Evolutionary conservation across 306 rosid species (phyloP).

Genomic region (Dalbergia cultrata): DNA sequence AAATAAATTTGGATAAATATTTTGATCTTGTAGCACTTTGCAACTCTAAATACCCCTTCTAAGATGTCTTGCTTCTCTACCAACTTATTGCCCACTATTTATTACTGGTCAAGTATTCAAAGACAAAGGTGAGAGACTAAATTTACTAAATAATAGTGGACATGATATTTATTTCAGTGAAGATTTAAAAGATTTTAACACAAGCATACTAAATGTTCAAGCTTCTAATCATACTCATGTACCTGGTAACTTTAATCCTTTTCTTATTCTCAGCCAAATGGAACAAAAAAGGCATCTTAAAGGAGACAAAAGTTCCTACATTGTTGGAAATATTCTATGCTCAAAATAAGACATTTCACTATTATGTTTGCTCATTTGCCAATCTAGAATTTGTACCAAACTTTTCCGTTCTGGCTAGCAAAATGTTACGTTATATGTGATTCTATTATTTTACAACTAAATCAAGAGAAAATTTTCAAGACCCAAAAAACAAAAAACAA

Average conservation of each 20-base stretch:
- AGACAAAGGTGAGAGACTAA: too few relatives aligned
- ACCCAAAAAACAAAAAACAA: not conserved
- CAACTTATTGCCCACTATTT: too few relatives aligned
- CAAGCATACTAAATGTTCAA: too few relatives aligned
- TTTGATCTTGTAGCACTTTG: too few relatives aligned
- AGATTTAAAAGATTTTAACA: too few relatives aligned
- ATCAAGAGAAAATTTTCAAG: not conserved
- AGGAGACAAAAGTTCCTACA: constrained; percentile 21
- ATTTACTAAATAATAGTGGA: too few relatives aligned
- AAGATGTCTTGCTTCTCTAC: too few relatives aligned
- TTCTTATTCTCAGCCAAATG: not conserved
- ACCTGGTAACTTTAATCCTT: not conserved
- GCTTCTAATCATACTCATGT: not conserved
- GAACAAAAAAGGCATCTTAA: constrained; percentile 12
- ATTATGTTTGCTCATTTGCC: constrained; percentile 30
- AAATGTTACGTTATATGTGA: constrained; percentile 1
- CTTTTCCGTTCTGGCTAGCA: not conserved
- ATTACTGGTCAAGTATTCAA: too few relatives aligned
- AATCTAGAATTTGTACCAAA: constrained; percentile 35
- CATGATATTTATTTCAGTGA: too few relatives aligned
- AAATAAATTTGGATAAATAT: too few relatives aligned
- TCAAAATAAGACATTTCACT: constrained; percentile 40
- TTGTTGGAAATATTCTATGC: constrained; percentile 32
- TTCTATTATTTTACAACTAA: not conserved
- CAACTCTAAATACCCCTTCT: too few relatives aligned